Evolutionary conservation across 352 stramenopile genomes (phyloP), one percentile per base, ranked within the genome.

Genomic region (Globisporangium cylindrosporum): DNA sequence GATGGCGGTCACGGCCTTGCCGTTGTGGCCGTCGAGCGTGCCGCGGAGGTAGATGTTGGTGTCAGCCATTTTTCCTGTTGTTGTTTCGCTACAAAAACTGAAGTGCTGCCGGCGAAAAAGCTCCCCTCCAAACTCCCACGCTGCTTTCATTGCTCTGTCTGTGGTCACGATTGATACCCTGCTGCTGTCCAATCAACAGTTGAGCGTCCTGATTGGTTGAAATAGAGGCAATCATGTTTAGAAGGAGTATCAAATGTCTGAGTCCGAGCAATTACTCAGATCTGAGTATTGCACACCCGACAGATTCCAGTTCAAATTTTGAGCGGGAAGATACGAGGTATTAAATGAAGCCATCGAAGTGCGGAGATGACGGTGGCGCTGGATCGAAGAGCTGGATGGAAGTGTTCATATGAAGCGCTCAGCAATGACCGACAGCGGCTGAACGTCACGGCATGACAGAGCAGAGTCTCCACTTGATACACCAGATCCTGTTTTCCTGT

Each of bases 1-100:
- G 76, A 99, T 97, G 71, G 94, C 85, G 60, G 90, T 97, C 68
- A 97, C 88, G 75, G 86, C 89, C 79, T 94, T 94, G 78, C 91
- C 88, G 80, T 93, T 94, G 82, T 97, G 91, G 67, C 87, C 91
- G 51, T 91, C 79, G 64, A 97, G 88, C 71, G 89, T 82, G 68
- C 90, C 91, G 80, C 91, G 91, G 60, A 91, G 89, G 74, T 92
- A 92, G 77, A 94, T 94, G 79, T 70, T 91, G 48, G 81, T 91
- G 70, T 94, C 86, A 74, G 86, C 82, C 86, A 94, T 94, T 22
- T 27, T 59, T 57, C 49, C 25, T 69, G 54, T 58, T 69, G 64
- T 55, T 64, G 56, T 54, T 27, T 68, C 57, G 64, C 64, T 69
- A 69, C 64, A 61, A 69, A 69, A 69, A 71, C 53, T 59, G 34